These are phyloP conservation scores for Zygnema circumcarinatum DNA, from an alignment of 139 green algal species.

Conservation along the genomic window DNA sequence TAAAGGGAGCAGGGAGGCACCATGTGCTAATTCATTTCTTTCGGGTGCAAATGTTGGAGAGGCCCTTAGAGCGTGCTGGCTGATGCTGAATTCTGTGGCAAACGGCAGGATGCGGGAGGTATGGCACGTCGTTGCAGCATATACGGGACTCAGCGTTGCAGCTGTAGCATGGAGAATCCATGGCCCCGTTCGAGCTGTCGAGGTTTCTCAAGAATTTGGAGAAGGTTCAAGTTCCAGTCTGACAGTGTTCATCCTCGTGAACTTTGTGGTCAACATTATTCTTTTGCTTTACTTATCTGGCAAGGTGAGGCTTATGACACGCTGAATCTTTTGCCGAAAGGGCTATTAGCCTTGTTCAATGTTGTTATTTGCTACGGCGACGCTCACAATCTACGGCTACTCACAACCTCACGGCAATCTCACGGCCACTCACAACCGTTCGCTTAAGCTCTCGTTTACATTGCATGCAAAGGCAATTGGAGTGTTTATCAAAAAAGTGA, in stretches of 20 bases:
- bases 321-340: background rate
- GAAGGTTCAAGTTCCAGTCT: background rate
- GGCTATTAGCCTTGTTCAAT: background rate
- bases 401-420: background rate
- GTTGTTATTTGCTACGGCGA: background rate
- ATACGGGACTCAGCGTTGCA: slow-evolving; percentile 10
- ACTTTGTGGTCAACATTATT: background rate
- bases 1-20: too few species aligned
- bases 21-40: too few species aligned
- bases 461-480: too few species aligned
- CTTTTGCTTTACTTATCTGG: background rate
- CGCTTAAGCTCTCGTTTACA: too few species aligned
- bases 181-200: background rate
- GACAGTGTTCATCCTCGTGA: background rate
- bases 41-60: too few species aligned
- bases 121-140: background rate
- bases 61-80: too few species aligned
- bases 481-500: too few species aligned
- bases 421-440: too few species aligned
- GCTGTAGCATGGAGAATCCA: slow-evolving; percentile 15
- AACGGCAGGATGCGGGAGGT: background rate
- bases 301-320: background rate
- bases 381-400: background rate
- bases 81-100: too few species aligned
- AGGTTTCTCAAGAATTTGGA: background rate